phyloP scores from a whole-genome alignment of 2,329 filamentous ascomycete species.

The Myriosclerotinia duriaeana region DNA sequence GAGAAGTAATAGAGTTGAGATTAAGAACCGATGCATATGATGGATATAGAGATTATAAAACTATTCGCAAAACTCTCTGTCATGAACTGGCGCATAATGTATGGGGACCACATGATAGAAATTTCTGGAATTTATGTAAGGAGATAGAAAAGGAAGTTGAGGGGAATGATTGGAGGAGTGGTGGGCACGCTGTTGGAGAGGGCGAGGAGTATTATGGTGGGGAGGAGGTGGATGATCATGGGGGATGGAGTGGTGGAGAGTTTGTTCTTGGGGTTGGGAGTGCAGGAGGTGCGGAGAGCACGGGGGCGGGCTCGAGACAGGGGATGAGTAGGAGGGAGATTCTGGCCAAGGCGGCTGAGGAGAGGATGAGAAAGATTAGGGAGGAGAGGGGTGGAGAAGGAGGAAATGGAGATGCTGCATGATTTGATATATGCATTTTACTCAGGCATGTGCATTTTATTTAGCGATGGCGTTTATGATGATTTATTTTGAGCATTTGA shows the following conservation, averaged over 20 bases:
- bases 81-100: constrained; percentile 96
- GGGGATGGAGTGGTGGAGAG: constrained; percentile 76
- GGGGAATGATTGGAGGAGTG: constrained; percentile 71
- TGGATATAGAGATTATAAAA: constrained; percentile 89
- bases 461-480: constrained; percentile 12
- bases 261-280: constrained; percentile 66
- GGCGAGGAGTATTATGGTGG: constrained; percentile 55
- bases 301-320: constrained; percentile 35
- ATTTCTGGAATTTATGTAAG: constrained; percentile 88
- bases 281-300: constrained; percentile 44
- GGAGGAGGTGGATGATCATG: constrained; percentile 62
- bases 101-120: constrained; percentile 74
- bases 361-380: constrained; percentile 43
- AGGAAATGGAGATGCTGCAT: constrained; percentile 8
- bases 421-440: not conserved
- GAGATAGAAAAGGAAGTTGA: constrained; percentile 87
- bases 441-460: not conserved
- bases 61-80: constrained; percentile 86
- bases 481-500: not conserved
- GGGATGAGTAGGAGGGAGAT: constrained; percentile 70
- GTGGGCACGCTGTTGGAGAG: constrained; percentile 62
- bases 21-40: constrained; percentile 92
- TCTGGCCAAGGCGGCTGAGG: constrained; percentile 71
- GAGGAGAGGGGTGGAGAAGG: constrained; percentile 30
- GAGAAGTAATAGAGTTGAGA: constrained; percentile 86